Base-by-base conservation (phyloP, 2,329 filamentous ascomycete species). In the Aureobasidium melanogenum region DNA sequence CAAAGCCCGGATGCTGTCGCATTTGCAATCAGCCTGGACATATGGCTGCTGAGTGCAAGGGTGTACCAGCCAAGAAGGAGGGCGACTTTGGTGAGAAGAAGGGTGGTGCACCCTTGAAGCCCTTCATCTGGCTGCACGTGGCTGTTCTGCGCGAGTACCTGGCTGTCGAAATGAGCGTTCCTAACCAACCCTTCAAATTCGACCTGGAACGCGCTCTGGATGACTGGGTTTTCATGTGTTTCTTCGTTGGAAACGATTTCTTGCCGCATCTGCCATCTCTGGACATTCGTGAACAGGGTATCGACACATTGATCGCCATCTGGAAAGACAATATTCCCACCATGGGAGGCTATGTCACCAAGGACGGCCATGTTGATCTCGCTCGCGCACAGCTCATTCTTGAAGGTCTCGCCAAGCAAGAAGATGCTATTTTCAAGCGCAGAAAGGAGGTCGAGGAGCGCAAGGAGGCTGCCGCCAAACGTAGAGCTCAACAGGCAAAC, bases 191-290 rank as follows among this genome's bases (percentile, higher is more conserved):
- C 1, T 97, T 97, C 75, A 84, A 84, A 60, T 97, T 96, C 74
- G 91, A 99, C 72, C 80, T 99, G 47, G 94, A 99, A 75, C 86
- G 94, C 66, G 92, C 92, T 28, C 84, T 97, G 63, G 94, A 97
- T 74, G 93, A 97, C 72, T 97, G 93, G 94, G 91, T 97, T 15
- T 97, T 97, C 74, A 94, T 97, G 86, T 97, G 93, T 77, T 97
- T 95, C 77, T 97, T 97, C 72, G 93, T 97, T 61, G 93, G 93
- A 67, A 99, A 99, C 75, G 95, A 99, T 78, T 99, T 99, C 77
- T 78, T 99, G 67, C 94, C 94, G 55, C 94, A 99, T 80, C 80
- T 99, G 62, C 94, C 94, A n/a, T 96, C 93, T 69, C 82, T 99
- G 62, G 94, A 97, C 73, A 97, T 99, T 72, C 86, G 94, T 63